These are phyloP conservation scores for Candida glaebosa DNA, from an alignment of 805 yeast genomes.

Conservation along the genomic window DNA sequence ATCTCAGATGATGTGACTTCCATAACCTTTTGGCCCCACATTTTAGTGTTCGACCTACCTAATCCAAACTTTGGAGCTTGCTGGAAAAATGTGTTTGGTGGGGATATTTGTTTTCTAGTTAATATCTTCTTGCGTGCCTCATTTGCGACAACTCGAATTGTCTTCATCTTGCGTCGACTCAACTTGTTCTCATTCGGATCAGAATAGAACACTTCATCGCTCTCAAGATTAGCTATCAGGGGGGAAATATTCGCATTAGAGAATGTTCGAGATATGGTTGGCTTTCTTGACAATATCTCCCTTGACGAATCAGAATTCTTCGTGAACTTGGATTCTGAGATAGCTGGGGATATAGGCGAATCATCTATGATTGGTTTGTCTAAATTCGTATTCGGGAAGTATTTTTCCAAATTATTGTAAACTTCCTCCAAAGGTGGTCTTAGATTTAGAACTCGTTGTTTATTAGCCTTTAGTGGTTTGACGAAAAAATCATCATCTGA, in stretches of 20 bases:
- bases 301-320: slow-evolving; percentile 1
- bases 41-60: slow-evolving; percentile 77
- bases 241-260: slow-evolving; percentile 43
- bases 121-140: slow-evolving; percentile 60
- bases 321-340: not conserved
- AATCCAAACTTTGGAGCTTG: slow-evolving; percentile 23
- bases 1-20: slow-evolving; percentile 79
- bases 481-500: slow-evolving; percentile 10
- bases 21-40: slow-evolving; percentile 95
- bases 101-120: slow-evolving; percentile 18
- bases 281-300: slow-evolving; percentile 18
- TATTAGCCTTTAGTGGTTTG: slow-evolving; percentile 11
- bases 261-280: slow-evolving; percentile 40
- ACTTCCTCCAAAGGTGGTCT: slow-evolving; percentile 95
- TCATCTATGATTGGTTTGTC: slow-evolving; percentile 87
- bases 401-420: slow-evolving; percentile 84
- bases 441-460: slow-evolving; percentile 48
- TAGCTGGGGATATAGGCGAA: slow-evolving; percentile 51
- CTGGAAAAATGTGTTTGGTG: slow-evolving; percentile 8
- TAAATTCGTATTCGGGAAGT: slow-evolving; percentile 87
- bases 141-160: slow-evolving; percentile 88
- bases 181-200: slow-evolving; percentile 37
- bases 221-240: slow-evolving; percentile 18
- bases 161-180: slow-evolving; percentile 67
- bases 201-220: slow-evolving; percentile 34